Conservation (phyloP, 345 rosid genomes). For the Citrus hindsii region DNA sequence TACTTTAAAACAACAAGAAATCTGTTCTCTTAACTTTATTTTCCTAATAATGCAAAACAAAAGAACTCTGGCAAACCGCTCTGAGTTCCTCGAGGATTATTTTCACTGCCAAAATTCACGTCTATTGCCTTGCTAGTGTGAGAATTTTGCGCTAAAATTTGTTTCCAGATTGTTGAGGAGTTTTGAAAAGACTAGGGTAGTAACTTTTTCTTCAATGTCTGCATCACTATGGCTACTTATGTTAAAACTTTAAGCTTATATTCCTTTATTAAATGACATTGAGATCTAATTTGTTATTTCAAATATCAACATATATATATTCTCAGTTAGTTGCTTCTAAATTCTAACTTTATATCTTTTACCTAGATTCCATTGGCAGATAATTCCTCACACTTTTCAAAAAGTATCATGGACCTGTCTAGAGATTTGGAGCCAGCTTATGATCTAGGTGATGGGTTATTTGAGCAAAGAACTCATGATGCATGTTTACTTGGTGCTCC, state of each 20-base stretch:
- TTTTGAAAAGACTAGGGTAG: background rate
- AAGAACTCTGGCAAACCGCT: background rate
- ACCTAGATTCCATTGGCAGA: conserved; percentile 43
- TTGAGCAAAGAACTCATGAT: conserved; percentile 45
- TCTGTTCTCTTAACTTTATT: background rate
- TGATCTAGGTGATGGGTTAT: conserved; percentile 37
- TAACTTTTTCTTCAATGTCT: background rate
- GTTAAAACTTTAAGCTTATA: background rate
- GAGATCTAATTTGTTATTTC: background rate
- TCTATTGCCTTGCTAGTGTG: background rate
- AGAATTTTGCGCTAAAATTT: background rate
- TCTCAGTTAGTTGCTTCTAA: background rate
- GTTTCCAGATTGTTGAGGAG: background rate
- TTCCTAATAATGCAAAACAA: background rate
- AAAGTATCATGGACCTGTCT: conserved; percentile 34
- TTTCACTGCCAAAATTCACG: background rate
- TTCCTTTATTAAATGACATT: background rate
- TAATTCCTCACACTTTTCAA: conserved; percentile 22
- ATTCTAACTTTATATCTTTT: conserved; percentile 15
- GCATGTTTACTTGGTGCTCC: conserved; percentile 22
- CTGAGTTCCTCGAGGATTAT: background rate
- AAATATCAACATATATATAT: too few relatives aligned
- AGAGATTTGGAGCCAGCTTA: conserved; percentile 42
- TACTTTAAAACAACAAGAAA: background rate
- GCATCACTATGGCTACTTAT: background rate